phyloP scores from a whole-genome alignment of 1,284 basidiomycete genomes.

The Pholiota adiposa region DNA sequence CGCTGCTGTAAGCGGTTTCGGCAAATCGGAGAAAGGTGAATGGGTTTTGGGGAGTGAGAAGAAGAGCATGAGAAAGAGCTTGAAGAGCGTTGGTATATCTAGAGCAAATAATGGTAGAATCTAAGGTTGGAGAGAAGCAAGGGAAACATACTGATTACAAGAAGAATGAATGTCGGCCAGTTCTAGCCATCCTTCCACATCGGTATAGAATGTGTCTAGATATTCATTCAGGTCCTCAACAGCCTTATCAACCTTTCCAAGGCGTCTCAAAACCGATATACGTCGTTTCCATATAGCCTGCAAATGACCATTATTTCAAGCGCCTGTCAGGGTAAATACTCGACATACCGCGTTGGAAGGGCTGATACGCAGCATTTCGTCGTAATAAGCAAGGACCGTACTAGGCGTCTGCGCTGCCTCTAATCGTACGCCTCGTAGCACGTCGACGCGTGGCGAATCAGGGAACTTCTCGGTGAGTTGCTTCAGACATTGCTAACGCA shows the following conservation, averaged over 20 bases:
- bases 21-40: conserved; percentile 84
- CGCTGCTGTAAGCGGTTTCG: conserved; percentile 85
- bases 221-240: conserved; percentile 80
- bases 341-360: conserved; percentile 76
- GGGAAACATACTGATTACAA: conserved; percentile 74
- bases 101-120: background rate
- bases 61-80: conserved; percentile 79
- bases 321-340: background rate
- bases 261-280: conserved; percentile 70
- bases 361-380: conserved; percentile 68
- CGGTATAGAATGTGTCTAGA: conserved; percentile 93
- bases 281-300: conserved; percentile 86
- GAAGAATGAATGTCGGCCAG: conserved; percentile 89
- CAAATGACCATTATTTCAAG: background rate
- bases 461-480: conserved; percentile 78
- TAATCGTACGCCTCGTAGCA: conserved; percentile 85
- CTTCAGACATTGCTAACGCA: conserved; percentile 55
- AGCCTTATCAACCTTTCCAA: conserved; percentile 66
- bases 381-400: conserved; percentile 71
- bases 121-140: background rate
- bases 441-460: conserved; percentile 80
- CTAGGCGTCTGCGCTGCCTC: conserved; percentile 76
- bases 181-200: conserved; percentile 92
- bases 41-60: conserved; percentile 85
- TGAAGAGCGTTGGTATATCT: conserved; percentile 73